These are phyloP conservation scores for Spirogloea muscicola DNA, from an alignment of 139 green algal species.

Conservation along the genomic window DNA sequence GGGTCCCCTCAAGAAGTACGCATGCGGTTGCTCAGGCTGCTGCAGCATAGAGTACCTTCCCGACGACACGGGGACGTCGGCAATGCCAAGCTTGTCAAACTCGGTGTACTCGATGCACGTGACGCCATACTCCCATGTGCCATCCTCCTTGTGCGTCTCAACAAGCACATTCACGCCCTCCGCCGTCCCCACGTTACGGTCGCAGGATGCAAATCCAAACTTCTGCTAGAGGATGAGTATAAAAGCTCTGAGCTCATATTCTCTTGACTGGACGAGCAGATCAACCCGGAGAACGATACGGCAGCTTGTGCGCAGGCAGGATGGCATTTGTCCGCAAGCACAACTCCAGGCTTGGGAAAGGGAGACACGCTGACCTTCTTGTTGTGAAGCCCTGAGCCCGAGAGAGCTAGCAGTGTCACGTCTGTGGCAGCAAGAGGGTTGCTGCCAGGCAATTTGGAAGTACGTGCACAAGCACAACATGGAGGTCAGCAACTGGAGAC, in stretches of 20 bases:
- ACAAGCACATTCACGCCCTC: slow-evolving; percentile 96
- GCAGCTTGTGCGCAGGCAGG: no score
- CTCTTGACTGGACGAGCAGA: no score
- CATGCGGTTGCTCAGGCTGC: no score
- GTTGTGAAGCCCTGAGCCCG: slow-evolving; percentile 64
- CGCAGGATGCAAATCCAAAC: slow-evolving; percentile 95
- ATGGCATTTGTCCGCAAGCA: no score
- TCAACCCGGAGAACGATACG: no score
- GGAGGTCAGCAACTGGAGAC: no score
- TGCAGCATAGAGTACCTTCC: slow-evolving; percentile 17
- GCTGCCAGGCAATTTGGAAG: no score
- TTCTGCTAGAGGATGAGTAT: slow-evolving; percentile 8
- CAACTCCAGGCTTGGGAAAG: no score
- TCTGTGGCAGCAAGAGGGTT: slow-evolving; percentile 94
- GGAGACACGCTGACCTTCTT: slow-evolving; percentile 51
- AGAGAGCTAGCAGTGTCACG: slow-evolving; percentile 89
- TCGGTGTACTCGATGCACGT: slow-evolving; percentile 99
- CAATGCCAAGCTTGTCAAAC: slow-evolving; percentile 84
- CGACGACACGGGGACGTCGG: slow-evolving; percentile 57
- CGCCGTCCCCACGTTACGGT: slow-evolving; percentile 79
- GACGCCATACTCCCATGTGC: slow-evolving; percentile 65
- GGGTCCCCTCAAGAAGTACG: no score
- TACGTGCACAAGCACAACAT: neutral
- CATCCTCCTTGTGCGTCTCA: slow-evolving; percentile 43
- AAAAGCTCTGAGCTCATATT: no score